Conservation (phyloP, 257 asterid genomes). For the Scutellaria barbata region DNA sequence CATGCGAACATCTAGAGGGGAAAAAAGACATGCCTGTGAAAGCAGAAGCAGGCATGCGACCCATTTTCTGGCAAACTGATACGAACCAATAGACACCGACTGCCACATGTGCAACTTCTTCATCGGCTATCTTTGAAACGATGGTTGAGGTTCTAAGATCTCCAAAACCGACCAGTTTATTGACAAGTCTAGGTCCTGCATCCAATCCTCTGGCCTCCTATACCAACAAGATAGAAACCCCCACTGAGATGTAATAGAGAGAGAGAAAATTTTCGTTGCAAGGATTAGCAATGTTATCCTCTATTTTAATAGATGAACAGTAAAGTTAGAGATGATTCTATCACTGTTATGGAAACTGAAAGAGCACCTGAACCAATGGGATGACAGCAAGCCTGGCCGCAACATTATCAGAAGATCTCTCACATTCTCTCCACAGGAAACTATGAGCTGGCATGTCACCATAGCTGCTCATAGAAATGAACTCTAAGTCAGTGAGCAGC, state of each 20-base stretch:
- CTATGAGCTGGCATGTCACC: slow-evolving; percentile 98
- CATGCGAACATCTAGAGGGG: too few species aligned
- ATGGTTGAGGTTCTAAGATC: slow-evolving; percentile 82
- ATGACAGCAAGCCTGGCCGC: slow-evolving; percentile 93
- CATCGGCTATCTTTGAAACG: slow-evolving; percentile 83
- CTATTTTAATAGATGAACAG: background rate
- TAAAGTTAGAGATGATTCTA: background rate
- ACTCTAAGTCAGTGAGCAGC: slow-evolving; percentile 27
- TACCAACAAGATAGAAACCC: slow-evolving; percentile 12
- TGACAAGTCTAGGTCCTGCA: slow-evolving; percentile 96
- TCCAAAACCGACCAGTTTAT: slow-evolving; percentile 80
- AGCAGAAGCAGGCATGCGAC: slow-evolving; percentile 65
- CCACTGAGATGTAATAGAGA: background rate
- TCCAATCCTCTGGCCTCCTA: slow-evolving; percentile 99
- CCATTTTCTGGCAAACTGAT: slow-evolving; percentile 77
- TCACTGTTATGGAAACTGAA: background rate
- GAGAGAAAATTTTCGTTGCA: background rate
- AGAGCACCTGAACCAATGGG: slow-evolving; percentile 87
- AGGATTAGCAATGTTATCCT: background rate
- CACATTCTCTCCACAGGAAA: slow-evolving; percentile 93
- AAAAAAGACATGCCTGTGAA: slow-evolving; percentile 57
- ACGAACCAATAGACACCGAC: slow-evolving; percentile 92
- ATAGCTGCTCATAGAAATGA: slow-evolving; percentile 51
- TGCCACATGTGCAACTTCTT: slow-evolving; percentile 96
- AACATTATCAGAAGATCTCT: slow-evolving; percentile 77